Conservation (phyloP, 768 basidiomycete genomes). For the Cubamyces sp. region DNA sequence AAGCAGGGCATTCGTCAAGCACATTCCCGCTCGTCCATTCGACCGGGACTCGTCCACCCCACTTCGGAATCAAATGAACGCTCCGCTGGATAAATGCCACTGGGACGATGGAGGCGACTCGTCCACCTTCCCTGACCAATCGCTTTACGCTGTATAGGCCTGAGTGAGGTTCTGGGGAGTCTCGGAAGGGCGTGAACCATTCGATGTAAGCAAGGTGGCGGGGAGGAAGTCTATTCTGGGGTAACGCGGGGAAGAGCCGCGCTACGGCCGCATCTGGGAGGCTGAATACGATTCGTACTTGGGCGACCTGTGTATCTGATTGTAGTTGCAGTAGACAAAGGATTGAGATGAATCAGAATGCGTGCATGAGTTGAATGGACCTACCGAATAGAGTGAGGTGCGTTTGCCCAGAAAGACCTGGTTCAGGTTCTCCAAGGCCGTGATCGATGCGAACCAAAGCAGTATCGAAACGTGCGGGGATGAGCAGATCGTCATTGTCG, state of each 20-base stretch:
- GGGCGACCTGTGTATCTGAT: constrained; percentile 34
- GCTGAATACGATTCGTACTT: constrained; percentile 32
- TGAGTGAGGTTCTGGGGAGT: constrained; percentile 25
- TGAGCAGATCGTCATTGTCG: constrained; percentile 13
- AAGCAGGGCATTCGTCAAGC: constrained; percentile 34
- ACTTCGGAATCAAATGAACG: constrained; percentile 40
- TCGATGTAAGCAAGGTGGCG: constrained; percentile 35
- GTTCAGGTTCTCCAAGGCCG: neutral
- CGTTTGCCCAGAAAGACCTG: too few species aligned
- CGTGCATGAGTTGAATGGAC: too few species aligned
- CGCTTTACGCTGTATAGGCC: constrained; percentile 34
- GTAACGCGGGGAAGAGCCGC: neutral
- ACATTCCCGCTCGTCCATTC: constrained; percentile 39
- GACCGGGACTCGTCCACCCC: constrained; percentile 33
- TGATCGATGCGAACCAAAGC: constrained; percentile 31
- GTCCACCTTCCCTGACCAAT: neutral
- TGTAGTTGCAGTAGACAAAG: too few species aligned
- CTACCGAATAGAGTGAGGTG: too few species aligned
- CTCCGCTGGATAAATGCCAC: constrained; percentile 31
- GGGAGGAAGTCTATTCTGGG: neutral
- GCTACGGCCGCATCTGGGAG: constrained; percentile 13
- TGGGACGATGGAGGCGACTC: constrained; percentile 30
- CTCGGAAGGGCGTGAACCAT: constrained; percentile 33
- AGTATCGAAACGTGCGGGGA: constrained; percentile 41
- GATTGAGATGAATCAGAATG: neutral